Conservation (phyloP, 768 basidiomycete species). For the Leccinum rimulosum region DNA sequence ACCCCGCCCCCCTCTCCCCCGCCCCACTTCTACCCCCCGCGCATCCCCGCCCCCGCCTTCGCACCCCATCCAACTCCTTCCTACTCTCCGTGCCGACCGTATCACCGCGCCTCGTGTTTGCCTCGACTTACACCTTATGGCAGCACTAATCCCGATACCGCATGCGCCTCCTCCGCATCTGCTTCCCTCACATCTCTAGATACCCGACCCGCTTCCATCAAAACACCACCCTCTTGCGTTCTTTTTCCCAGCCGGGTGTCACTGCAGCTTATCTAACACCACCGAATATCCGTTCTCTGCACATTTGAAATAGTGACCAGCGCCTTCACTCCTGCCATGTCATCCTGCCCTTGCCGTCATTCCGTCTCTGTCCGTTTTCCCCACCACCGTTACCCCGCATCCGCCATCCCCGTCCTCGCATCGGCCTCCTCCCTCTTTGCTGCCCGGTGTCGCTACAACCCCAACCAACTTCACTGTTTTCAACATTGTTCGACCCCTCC, state of each 20-base stretch:
- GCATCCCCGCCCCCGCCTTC: neutral
- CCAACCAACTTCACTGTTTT: neutral
- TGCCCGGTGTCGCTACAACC: too few species aligned
- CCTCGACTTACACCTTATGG: conserved; percentile 2
- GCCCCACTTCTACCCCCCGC: neutral
- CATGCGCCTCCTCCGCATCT: neutral
- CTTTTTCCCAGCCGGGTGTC: conserved; percentile 8
- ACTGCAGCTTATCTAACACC: neutral
- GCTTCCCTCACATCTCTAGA: conserved; percentile 3
- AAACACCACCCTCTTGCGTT: conserved; percentile 8
- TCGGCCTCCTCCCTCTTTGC: neutral
- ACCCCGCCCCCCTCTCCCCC: too few species aligned
- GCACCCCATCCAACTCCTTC: neutral
- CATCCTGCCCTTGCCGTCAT: conserved; percentile 2
- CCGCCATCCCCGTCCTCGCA: neutral
- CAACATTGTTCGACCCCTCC: neutral
- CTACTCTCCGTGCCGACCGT: neutral
- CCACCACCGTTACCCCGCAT: neutral
- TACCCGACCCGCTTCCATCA: conserved; percentile 10
- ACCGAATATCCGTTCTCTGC: neutral
- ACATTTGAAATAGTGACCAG: neutral
- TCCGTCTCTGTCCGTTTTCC: neutral
- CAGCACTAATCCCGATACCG: conserved; percentile 8
- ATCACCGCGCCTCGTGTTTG: neutral
- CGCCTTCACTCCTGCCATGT: neutral